Evolutionary conservation across 345 rosid genomes (phyloP).

Genomic region (Salix brachista): DNA sequence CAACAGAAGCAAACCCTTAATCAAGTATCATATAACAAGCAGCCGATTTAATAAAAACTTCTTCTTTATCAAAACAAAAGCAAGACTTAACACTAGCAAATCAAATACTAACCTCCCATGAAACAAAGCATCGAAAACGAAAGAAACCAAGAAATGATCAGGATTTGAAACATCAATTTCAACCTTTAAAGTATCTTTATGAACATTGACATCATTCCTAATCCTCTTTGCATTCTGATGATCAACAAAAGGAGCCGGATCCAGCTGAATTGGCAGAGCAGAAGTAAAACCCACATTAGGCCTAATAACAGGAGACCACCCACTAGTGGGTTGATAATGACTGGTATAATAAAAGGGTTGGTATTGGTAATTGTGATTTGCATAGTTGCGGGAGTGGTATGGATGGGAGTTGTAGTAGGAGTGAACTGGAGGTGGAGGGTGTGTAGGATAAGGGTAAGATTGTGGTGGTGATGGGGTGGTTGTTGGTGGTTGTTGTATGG

Average conservation of each 20-base stretch:
- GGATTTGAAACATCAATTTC: conserved; percentile 64
- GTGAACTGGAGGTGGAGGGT: conserved; percentile 36
- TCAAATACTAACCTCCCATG: conserved; percentile 65
- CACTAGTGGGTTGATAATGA: conserved; percentile 27
- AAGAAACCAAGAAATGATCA: conserved; percentile 69
- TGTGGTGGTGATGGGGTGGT: conserved; percentile 1
- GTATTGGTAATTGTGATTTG: conserved; percentile 45
- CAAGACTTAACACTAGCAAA: background rate
- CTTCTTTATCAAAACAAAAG: background rate
- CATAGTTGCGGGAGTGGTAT: conserved; percentile 27
- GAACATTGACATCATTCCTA: conserved; percentile 84
- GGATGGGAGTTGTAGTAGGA: conserved; percentile 34
- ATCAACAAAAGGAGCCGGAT: conserved; percentile 66
- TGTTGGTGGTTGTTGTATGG: conserved; percentile 16
- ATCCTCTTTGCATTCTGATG: conserved; percentile 88
- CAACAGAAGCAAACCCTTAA: conserved; percentile 2
- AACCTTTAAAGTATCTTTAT: conserved; percentile 68
- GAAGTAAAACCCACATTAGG: conserved; percentile 28
- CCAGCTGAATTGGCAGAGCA: conserved; percentile 30
- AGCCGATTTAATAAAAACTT: background rate
- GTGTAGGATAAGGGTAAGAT: conserved; percentile 35
- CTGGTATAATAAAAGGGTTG: conserved; percentile 49
- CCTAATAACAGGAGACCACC: conserved; percentile 41
- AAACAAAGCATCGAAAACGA: conserved; percentile 76
- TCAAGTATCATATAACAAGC: conserved; percentile 7